phyloP scores from a whole-genome alignment of 352 stramenopile genomes.

The Globisporangium carolinianum region DNA sequence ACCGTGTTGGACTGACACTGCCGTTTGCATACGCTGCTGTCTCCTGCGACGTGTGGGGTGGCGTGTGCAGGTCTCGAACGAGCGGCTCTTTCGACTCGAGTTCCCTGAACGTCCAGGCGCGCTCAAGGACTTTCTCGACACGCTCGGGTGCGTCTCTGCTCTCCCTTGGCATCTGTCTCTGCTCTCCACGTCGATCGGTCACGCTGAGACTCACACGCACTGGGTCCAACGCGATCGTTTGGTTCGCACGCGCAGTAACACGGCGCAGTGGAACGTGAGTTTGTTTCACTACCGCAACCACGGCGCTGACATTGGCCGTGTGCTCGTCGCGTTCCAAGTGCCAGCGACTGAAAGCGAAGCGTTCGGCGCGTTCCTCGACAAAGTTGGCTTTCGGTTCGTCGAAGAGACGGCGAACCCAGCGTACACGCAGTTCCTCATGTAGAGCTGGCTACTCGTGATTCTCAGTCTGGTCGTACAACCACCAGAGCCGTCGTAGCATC shows the following conservation, averaged over 20 bases:
- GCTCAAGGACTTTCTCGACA: conserved; percentile 90
- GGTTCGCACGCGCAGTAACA: conserved; percentile 2
- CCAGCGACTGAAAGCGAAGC: conserved; percentile 35
- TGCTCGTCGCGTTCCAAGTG: conserved; percentile 96
- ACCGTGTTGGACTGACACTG: background rate
- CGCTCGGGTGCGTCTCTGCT: conserved; percentile 41
- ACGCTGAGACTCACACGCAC: no score
- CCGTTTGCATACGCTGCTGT: background rate
- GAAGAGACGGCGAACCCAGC: conserved; percentile 83
- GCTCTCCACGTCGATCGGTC: no score
- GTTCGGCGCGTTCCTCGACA: conserved; percentile 57
- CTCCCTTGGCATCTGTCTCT: background rate
- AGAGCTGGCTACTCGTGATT: conserved; percentile 9
- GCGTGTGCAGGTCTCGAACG: conserved; percentile 59
- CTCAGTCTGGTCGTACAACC: no score
- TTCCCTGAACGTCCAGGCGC: conserved; percentile 92
- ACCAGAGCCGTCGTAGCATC: no score
- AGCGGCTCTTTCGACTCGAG: conserved; percentile 95
- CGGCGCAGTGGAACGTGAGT: conserved; percentile 93
- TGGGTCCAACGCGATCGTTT: no score
- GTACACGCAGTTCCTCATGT: conserved; percentile 77
- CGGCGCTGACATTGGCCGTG: conserved; percentile 95
- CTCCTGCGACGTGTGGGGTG: no score
- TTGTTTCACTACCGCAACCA: conserved; percentile 99
- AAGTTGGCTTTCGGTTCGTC: conserved; percentile 71